Conservation (phyloP, 768 basidiomycete genomes). For the Rhodocollybia butyracea region DNA sequence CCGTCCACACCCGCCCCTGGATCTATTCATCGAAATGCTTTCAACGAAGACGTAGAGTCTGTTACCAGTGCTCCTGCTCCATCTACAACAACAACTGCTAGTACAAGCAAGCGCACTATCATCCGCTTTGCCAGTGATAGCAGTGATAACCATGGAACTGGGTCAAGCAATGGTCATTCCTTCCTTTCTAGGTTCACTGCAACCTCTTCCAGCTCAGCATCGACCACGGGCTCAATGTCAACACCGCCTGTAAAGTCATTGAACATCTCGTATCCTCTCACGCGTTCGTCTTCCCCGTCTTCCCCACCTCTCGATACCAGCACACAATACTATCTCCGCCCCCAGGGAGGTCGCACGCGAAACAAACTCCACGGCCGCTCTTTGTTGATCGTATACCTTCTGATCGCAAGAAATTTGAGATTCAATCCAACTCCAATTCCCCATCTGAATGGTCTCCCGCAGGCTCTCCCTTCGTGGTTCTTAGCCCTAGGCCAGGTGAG, state of each 20-base stretch:
- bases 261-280: slow-evolving; percentile 10
- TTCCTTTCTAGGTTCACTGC: slow-evolving; percentile 10
- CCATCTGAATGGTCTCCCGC: slow-evolving; percentile 10
- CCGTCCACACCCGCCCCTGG: not conserved
- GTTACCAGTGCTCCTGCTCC: not conserved
- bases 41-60: slow-evolving; percentile 1
- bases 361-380: slow-evolving; percentile 5
- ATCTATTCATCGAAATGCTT: not conserved
- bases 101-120: not conserved
- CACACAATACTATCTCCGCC: not conserved
- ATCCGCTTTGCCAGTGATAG: slow-evolving; percentile 7
- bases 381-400: not conserved
- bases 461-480: slow-evolving; percentile 20
- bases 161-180: slow-evolving; percentile 9
- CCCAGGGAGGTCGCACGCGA: not conserved
- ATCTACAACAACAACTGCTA: not conserved
- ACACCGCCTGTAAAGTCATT: slow-evolving; percentile 9
- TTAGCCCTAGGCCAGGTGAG: slow-evolving; percentile 7
- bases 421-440: slow-evolving; percentile 6
- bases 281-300: slow-evolving; percentile 10
- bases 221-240: slow-evolving; percentile 7
- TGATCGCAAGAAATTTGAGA: not conserved
- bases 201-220: slow-evolving; percentile 13
- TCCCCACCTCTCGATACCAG: slow-evolving; percentile 8
- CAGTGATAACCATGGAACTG: slow-evolving; percentile 10